Evolutionary conservation across 805 yeast species (phyloP).

Genomic region (Sugiyamaella qingdaonensis): DNA sequence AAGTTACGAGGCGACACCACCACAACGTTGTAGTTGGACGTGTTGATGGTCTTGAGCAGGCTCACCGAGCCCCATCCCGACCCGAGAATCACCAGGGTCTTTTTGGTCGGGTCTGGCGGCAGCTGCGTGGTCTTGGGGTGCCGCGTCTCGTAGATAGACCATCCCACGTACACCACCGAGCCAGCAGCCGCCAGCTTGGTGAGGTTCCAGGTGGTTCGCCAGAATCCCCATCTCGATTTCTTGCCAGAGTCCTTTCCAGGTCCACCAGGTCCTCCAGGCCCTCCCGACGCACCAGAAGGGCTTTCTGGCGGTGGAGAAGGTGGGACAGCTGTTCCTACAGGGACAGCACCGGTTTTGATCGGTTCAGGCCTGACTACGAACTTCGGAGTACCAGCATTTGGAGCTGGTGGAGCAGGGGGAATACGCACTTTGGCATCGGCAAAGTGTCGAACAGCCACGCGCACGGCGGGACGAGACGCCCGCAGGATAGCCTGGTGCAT

Average conservation of each 20-base stretch:
- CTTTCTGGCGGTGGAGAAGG: neutral
- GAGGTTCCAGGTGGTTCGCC: constrained; percentile 44
- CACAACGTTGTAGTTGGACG: constrained; percentile 81
- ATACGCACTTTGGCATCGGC: neutral
- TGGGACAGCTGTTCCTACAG: neutral
- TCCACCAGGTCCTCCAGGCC: constrained; percentile 9
- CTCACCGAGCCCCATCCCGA: constrained; percentile 95
- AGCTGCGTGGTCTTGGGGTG: constrained; percentile 36
- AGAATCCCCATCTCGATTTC: constrained; percentile 23
- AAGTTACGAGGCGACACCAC: constrained; percentile 93
- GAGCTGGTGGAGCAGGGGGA: neutral
- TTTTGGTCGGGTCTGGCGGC: constrained; percentile 54
- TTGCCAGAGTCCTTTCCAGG: neutral
- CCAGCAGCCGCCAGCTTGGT: constrained; percentile 48
- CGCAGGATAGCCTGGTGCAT: neutral
- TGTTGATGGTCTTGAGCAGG: constrained; percentile 75
- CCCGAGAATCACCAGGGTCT: constrained; percentile 66
- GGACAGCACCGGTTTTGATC: neutral
- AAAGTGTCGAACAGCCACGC: neutral
- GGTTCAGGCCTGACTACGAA: neutral
- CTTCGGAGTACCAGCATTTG: neutral
- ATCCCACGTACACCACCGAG: constrained; percentile 56
- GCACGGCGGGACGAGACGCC: neutral
- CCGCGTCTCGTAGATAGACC: constrained; percentile 39
- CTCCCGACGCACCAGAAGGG: neutral